These are phyloP conservation scores for Fusarium mexicanum DNA, from an alignment of 2,329 filamentous ascomycete genomes.

Conservation along the genomic window DNA sequence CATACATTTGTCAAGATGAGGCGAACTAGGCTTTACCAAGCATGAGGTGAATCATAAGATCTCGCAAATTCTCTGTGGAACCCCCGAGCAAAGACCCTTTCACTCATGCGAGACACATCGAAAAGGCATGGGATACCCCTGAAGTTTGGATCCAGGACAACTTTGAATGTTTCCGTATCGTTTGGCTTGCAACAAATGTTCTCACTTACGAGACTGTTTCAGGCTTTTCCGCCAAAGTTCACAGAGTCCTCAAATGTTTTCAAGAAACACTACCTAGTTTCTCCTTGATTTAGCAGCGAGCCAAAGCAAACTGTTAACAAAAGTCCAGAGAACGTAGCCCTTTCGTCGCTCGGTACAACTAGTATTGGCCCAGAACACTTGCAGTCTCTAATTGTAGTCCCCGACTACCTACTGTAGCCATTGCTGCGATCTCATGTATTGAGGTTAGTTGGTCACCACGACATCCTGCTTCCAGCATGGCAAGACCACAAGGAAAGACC, in stretches of 20 bases:
- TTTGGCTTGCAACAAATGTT: neutral
- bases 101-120: slow-evolving; percentile 32
- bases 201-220: neutral
- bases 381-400: neutral
- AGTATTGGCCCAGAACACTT: neutral
- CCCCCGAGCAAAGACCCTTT: neutral
- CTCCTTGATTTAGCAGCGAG: neutral
- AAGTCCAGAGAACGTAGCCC: neutral
- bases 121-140: slow-evolving; percentile 20
- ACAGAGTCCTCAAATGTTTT: neutral
- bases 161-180: neutral
- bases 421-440: neutral
- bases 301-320: neutral
- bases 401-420: neutral
- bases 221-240: slow-evolving; percentile 1
- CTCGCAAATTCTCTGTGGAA: neutral
- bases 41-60: neutral
- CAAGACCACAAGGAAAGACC: neutral
- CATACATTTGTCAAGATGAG: neutral
- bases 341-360: neutral
- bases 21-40: neutral
- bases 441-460: neutral
- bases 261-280: neutral
- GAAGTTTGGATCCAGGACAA: neutral
- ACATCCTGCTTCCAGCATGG: neutral